Evolutionary conservation across 805 yeast genomes (phyloP).

Genomic region (Tetrapisispora arboricola): DNA sequence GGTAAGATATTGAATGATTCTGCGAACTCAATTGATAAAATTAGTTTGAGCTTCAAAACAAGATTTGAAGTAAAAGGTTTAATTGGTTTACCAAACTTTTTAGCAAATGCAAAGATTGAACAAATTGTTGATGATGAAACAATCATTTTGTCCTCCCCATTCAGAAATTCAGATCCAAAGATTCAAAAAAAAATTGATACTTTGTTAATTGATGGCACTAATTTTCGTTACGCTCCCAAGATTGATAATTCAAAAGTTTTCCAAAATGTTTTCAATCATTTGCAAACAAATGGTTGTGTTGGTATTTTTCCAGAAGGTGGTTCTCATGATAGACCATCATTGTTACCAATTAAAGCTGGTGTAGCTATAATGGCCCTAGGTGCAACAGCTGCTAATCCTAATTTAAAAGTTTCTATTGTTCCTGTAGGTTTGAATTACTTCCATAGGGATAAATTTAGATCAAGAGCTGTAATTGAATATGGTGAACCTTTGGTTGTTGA

Average conservation of each 20-base stretch:
- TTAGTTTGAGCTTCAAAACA: slow-evolving; percentile 37
- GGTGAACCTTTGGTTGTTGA: slow-evolving; percentile 75
- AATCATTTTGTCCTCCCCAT: slow-evolving; percentile 48
- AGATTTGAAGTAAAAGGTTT: slow-evolving; percentile 56
- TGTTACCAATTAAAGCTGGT: slow-evolving; percentile 91
- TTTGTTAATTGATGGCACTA: slow-evolving; percentile 45
- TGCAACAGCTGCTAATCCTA: slow-evolving; percentile 69
- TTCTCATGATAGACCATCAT: slow-evolving; percentile 87
- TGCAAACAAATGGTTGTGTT: slow-evolving; percentile 66
- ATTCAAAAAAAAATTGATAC: slow-evolving; percentile 32
- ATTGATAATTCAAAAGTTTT: slow-evolving; percentile 79
- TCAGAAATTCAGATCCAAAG: slow-evolving; percentile 41
- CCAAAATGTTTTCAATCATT: slow-evolving; percentile 70
- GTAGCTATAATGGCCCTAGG: slow-evolving; percentile 97
- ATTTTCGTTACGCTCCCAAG: slow-evolving; percentile 65
- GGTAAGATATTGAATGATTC: slow-evolving; percentile 1
- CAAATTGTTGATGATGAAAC: slow-evolving; percentile 62
- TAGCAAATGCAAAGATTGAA: slow-evolving; percentile 66
- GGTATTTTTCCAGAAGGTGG: slow-evolving; percentile 99
- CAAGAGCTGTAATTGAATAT: slow-evolving; percentile 87
- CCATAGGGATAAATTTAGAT: slow-evolving; percentile 87
- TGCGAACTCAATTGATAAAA: neutral
- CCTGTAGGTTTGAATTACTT: slow-evolving; percentile 96
- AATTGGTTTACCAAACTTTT: slow-evolving; percentile 63
- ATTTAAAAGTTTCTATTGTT: slow-evolving; percentile 69